Evolutionary conservation across 1,284 basidiomycete species (phyloP), one percentile per base, ranked within the genome.

Genomic region (Retiboletus flavoniger): DNA sequence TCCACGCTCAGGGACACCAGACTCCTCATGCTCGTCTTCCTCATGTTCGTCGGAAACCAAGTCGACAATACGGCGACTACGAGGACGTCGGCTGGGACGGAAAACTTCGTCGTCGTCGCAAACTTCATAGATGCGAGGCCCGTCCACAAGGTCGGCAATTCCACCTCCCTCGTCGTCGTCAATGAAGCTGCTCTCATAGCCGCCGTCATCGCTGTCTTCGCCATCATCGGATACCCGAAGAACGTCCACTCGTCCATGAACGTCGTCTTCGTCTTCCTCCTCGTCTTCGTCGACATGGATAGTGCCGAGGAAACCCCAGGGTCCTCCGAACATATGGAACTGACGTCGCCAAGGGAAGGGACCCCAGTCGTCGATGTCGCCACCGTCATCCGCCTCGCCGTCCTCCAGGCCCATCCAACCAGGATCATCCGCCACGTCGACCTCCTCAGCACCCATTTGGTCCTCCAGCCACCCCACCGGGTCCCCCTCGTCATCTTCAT

Each of bases 161-260:
- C 43, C 53, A 26, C 44, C 49, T 28, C 24, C 46, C 34, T 61
- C 46, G 17, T 56, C 71, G 54, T 80, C 79, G 42, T 80, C 81
- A 45, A 83, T 79, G 55, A 82, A 82, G 60, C 78, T 79, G 57
- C 74, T 75, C 55, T 78, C 78, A 51, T 80, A 79, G 2, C 63
- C 67, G 17, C 63, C 65, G 7, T 63, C 67, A 1, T 62, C 67
- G 26, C 67, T 66, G 17, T 64, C 70, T 7, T 57, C 64, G 10
- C 53, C 68, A n/a, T 55, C 55, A n/a, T 54, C 51, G 7, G 10
- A 45, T 41, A 31, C 47, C 8, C 43, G 59, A 13, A 59, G 64
- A n/a, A 68, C 72, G n/a, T 64, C 63, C 38, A 58, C 51, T 10
- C 45, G 60, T 1, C 66, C 62, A 26, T 55, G 13, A 26, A 35